phyloP scores from a whole-genome alignment of 2,329 filamentous ascomycete species.

The Fusarium tanahbumbuense region DNA sequence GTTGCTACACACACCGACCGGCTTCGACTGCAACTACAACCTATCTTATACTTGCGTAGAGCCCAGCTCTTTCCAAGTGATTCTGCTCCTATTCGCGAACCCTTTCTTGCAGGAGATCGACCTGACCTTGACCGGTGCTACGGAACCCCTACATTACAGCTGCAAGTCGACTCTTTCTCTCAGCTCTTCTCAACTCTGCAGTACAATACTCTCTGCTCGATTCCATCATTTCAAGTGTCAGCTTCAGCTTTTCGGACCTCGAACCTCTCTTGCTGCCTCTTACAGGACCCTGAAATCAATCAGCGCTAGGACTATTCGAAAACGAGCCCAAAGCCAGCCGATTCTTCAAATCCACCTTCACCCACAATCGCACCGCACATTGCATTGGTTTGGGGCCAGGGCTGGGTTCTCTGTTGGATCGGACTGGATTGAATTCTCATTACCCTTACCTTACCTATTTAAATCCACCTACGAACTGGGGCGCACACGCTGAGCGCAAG shows the following conservation, averaged over 20 bases:
- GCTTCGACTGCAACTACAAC: slow-evolving; percentile 18
- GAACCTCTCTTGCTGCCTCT: neutral
- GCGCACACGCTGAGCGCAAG: slow-evolving; percentile 36
- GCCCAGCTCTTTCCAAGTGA: slow-evolving; percentile 12
- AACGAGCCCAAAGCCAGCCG: slow-evolving; percentile 18
- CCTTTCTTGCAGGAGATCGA: slow-evolving; percentile 40
- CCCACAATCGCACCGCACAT: slow-evolving; percentile 42
- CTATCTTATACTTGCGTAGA: slow-evolving; percentile 30
- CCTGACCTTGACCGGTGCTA: slow-evolving; percentile 42
- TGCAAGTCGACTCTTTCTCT: slow-evolving; percentile 17
- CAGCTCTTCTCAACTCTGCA: neutral
- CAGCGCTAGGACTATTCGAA: slow-evolving; percentile 42
- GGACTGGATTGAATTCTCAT: slow-evolving; percentile 8
- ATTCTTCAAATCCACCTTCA: slow-evolving; percentile 43
- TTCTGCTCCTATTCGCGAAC: slow-evolving; percentile 23
- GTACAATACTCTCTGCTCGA: slow-evolving; percentile 12
- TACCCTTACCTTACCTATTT: slow-evolving; percentile 34
- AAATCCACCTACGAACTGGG: slow-evolving; percentile 44
- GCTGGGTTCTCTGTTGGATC: slow-evolving; percentile 39
- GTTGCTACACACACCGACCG: slow-evolving; percentile 40
- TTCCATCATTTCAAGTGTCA: slow-evolving; percentile 9
- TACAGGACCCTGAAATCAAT: slow-evolving; percentile 32
- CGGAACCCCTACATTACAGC: slow-evolving; percentile 30
- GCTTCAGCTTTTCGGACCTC: slow-evolving; percentile 21
- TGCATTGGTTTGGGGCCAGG: slow-evolving; percentile 15